Percentiles rank a stretch among this genome's conserved stretches.
Conservation (phyloP, 768 basidiomycete genomes). For the Lentinula edodes region DNA sequence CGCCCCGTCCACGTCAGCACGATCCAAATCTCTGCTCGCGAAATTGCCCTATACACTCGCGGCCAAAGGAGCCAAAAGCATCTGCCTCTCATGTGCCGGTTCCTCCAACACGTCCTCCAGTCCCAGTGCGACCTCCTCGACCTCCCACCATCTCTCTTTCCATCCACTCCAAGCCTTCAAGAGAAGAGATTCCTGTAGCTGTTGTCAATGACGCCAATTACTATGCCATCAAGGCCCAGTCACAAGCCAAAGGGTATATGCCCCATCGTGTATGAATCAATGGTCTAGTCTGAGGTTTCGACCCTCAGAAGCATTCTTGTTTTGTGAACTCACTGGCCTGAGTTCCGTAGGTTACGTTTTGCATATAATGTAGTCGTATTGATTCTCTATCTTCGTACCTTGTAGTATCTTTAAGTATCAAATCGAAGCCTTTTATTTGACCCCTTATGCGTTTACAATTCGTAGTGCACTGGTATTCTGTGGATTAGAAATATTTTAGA, state of each 20-base stretch:
- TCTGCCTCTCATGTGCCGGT: background rate
- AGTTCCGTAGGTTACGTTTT: too few species aligned
- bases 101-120: background rate
- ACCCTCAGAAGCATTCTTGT: too few species aligned
- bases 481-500: background rate
- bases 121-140: background rate
- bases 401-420: too few species aligned
- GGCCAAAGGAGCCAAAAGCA: background rate
- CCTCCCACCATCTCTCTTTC: constrained; percentile 1
- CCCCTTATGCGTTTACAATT: too few species aligned
- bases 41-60: constrained; percentile 1
- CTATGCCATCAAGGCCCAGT: background rate
- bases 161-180: background rate
- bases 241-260: background rate
- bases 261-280: background rate
- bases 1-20: background rate
- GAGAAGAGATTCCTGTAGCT: background rate
- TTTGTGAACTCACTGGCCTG: too few species aligned
- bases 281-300: background rate
- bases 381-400: too few species aligned
- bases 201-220: background rate
- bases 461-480: too few species aligned
- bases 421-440: too few species aligned
- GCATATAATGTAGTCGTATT: too few species aligned
- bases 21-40: background rate